A percentile compares a stretch with the other conserved stretches of the same genome.
These are phyloP conservation scores for Bipolaris gigantea DNA, from an alignment of 2,329 filamentous ascomycete species.

Conservation along the genomic window DNA sequence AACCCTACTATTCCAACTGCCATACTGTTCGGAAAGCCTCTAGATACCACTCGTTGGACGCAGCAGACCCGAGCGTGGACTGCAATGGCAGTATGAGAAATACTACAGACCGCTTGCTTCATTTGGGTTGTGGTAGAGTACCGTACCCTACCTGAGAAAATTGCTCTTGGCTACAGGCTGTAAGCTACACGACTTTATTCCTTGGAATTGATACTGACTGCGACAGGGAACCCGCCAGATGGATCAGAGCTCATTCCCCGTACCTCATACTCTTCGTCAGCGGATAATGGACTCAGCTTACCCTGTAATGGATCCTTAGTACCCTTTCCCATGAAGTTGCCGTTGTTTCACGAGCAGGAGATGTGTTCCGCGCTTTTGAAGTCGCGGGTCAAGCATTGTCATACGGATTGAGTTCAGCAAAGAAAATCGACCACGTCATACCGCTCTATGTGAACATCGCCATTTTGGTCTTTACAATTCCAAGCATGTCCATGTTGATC, in stretches of 20 bases:
- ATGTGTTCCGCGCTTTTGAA: slow-evolving; percentile 15
- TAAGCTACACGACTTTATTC: background rate
- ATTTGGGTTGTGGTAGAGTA: slow-evolving; percentile 14
- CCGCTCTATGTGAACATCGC: slow-evolving; percentile 13
- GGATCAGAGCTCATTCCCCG: slow-evolving; percentile 9
- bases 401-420: slow-evolving; percentile 15
- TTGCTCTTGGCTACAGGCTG: slow-evolving; percentile 7
- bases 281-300: slow-evolving; percentile 12
- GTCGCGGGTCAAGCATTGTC: slow-evolving; percentile 12
- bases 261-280: slow-evolving; percentile 9
- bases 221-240: slow-evolving; percentile 1
- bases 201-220: background rate
- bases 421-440: slow-evolving; percentile 2
- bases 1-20: slow-evolving; percentile 8
- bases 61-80: slow-evolving; percentile 10
- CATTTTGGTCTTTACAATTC: slow-evolving; percentile 5
- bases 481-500: slow-evolving; percentile 11
- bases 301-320: slow-evolving; percentile 13
- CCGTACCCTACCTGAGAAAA: slow-evolving; percentile 2
- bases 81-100: slow-evolving; percentile 6
- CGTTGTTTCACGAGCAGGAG: slow-evolving; percentile 6
- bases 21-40: slow-evolving; percentile 10
- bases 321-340: slow-evolving; percentile 8
- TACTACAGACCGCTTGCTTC: slow-evolving; percentile 10
- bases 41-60: slow-evolving; percentile 7